Conservation (phyloP, 768 basidiomycete species). For the Multifurca ochricompacta region DNA sequence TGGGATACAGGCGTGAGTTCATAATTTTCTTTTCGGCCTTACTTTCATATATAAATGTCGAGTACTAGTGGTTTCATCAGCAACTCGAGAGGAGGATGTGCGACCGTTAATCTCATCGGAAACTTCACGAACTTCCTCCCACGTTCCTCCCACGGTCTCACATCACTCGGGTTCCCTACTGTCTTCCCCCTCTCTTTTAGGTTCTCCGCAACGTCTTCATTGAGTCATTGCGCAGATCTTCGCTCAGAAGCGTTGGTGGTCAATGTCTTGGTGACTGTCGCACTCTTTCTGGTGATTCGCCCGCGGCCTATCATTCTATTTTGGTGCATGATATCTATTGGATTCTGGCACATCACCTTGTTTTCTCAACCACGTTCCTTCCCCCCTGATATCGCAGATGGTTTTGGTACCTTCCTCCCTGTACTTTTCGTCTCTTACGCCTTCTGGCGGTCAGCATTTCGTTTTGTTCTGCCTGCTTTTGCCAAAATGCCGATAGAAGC, state of each 20-base stretch:
- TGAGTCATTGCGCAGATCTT: conserved; percentile 63
- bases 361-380: conserved; percentile 65
- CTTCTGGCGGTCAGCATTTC: conserved; percentile 70
- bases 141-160: conserved; percentile 49
- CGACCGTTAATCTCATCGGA: conserved; percentile 55
- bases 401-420: conserved; percentile 72
- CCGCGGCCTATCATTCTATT: conserved; percentile 60
- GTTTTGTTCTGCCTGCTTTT: conserved; percentile 69
- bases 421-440: conserved; percentile 68
- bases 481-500: conserved; percentile 59
- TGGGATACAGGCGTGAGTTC: conserved; percentile 67
- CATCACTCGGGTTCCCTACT: conserved; percentile 66
- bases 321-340: conserved; percentile 76
- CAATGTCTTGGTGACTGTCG: conserved; percentile 58
- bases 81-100: conserved; percentile 69
- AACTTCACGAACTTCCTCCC: conserved; percentile 67
- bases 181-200: conserved; percentile 66
- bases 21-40: not conserved
- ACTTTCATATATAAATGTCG: not conserved
- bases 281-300: conserved; percentile 65
- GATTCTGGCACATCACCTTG: conserved; percentile 78
- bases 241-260: conserved; percentile 63
- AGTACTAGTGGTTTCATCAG: conserved; percentile 52
- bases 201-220: conserved; percentile 40
- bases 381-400: conserved; percentile 64